Conservation (phyloP, 192 early-diverging fungal genomes). For the Coemansia sp. region DNA sequence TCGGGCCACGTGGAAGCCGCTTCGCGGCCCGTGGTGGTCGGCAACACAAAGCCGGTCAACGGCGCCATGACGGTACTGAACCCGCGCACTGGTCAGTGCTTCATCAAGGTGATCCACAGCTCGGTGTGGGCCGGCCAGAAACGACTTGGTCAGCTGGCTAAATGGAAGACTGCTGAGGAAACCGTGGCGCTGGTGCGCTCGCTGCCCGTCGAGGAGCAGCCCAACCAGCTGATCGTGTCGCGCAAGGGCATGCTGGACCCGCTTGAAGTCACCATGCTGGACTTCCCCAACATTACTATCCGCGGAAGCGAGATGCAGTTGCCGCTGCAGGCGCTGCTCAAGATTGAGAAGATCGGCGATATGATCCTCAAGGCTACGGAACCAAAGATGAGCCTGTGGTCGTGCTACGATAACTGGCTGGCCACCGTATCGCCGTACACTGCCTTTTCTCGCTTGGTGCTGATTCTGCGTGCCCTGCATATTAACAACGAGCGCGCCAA, state of each 20-base stretch:
- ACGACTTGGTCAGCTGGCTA: conserved; percentile 97
- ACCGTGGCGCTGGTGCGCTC: conserved; percentile 98
- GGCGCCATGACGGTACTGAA: conserved; percentile 99
- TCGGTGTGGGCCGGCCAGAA: conserved; percentile 99
- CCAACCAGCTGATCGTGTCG: conserved; percentile 98
- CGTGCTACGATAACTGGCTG: conserved; percentile 97
- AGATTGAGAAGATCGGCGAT: conserved; percentile 98
- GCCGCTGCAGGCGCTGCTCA: conserved; percentile 96
- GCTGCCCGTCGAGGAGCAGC: conserved; percentile 98
- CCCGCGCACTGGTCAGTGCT: conserved; percentile 96
- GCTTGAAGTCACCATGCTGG: conserved; percentile 82
- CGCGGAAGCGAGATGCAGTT: conserved; percentile 96
- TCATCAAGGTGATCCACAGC: conserved; percentile 99
- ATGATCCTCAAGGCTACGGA: conserved; percentile 97
- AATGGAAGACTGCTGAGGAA: conserved; percentile 99
- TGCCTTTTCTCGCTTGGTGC: conserved; percentile 94
- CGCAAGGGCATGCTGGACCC: conserved; percentile 99
- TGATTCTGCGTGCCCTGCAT: conserved; percentile 95
- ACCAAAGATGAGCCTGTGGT: conserved; percentile 91
- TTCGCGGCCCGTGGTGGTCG: conserved; percentile 43
- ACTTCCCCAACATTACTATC: conserved; percentile 99
- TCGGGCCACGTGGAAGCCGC: conserved; percentile 10
- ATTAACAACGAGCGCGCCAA: conserved; percentile 99
- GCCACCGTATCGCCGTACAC: conserved; percentile 93
- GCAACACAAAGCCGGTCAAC: conserved; percentile 95